Evolutionary conservation across 177 flowering plant species (phyloP), one percentile per base, ranked within the genome.

Genomic region (Vitis hybrid): DNA sequence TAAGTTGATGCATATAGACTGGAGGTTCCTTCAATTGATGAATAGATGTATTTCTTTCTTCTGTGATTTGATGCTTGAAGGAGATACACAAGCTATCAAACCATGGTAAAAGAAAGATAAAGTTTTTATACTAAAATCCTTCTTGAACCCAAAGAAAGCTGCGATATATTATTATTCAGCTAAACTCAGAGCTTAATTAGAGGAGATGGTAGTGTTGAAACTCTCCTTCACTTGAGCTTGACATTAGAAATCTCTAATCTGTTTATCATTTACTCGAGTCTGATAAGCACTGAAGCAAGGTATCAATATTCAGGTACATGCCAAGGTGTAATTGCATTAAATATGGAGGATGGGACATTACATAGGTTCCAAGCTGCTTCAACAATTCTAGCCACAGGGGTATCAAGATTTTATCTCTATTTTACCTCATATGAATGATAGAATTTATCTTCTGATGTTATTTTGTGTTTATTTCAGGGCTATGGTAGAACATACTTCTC

Each of bases 301-400:
- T 62, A 32, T 64, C 27, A 5, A 16, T 64, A 32, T 61, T 64
- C 80, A 96, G 98, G 99, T 78, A 70, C 76, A 64, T 96, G 99
- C 80, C 97, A 89, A 79, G 99, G 99, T 75, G 94, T 96, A 49
- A 89, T 96, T 82, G 99, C 99, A 64, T 76, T 96, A 19, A 96
- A 93, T 77, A 85, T 94, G 97, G 99, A 96, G 76, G 97, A 96
- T 82, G 99, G 99, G 55, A 96, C 99, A 66, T 75, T 96, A 55
- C 99, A 96, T 79, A 85, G 99, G 12, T 91, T 96, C 91, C 89
- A 72, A 52, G 83, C 98, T 78, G 83, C 84, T 60, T 91, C 97
- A 49, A 96, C 98, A 70, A 92, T 96, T 76, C 80, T 96, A 74
- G 98, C 99, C 21, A 94, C 99, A 2, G 98, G 97, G 95, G 98